Percentiles rank a stretch among this genome's conserved stretches.
These are phyloP conservation scores for Capsicum chinense DNA, from an alignment of 257 asterid species.

Conservation along the genomic window DNA sequence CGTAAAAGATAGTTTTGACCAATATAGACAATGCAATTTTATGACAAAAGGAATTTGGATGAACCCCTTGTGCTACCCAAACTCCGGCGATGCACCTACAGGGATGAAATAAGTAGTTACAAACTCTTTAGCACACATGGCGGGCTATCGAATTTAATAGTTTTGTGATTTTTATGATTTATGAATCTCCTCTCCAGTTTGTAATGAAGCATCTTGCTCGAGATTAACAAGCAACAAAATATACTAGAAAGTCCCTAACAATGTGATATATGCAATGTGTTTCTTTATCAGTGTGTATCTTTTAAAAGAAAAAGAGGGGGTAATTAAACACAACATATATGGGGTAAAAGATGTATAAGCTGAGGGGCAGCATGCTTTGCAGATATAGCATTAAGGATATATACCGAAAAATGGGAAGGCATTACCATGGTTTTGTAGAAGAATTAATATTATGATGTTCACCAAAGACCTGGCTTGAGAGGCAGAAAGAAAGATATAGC, in stretches of 20 bases:
- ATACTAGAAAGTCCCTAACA: too few relatives aligned
- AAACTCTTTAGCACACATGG: neutral
- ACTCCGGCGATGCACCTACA: neutral
- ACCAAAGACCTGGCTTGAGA: slow-evolving; percentile 19
- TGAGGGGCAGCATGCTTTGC: neutral
- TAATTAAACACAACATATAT: too few relatives aligned
- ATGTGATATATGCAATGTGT: neutral
- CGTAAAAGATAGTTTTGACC: too few relatives aligned
- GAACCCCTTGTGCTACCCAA: neutral
- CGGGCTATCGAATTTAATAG: neutral
- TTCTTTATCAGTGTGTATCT: neutral
- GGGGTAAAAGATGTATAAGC: neutral
- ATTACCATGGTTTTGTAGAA: neutral
- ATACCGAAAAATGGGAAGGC: neutral
- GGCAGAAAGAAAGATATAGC: slow-evolving; percentile 27
- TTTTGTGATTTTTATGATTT: neutral
- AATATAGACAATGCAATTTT: too few relatives aligned
- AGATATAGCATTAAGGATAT: neutral
- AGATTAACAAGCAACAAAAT: too few relatives aligned
- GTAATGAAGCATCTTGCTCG: too few relatives aligned
- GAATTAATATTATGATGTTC: neutral
- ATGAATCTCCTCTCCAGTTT: neutral
- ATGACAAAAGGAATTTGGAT: too few relatives aligned
- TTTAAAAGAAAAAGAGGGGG: neutral
- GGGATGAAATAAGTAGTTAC: neutral